phyloP scores from a whole-genome alignment of 495 filamentous ascomycete species.

The Pseudoneurospora amorphoporcata region DNA sequence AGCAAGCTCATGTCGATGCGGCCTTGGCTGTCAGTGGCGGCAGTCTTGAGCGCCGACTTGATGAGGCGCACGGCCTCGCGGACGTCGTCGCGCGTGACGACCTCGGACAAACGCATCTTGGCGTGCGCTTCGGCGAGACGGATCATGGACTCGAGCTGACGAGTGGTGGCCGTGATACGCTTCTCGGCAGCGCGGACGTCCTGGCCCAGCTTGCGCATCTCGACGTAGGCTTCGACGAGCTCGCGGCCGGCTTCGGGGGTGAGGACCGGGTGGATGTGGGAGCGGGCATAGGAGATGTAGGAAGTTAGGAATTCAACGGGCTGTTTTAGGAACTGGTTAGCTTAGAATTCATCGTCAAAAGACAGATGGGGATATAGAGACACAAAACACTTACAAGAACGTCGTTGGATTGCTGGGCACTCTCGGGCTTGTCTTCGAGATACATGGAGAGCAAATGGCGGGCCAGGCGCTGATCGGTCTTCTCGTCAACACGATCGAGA shows the following conservation, averaged over 20 bases:
- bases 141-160: constrained; percentile 95
- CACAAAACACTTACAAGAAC: constrained; percentile 53
- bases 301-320: constrained; percentile 91
- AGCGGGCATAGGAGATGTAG: constrained; percentile 95
- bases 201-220: constrained; percentile 91
- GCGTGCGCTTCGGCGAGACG: constrained; percentile 92
- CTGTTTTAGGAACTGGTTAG: constrained; percentile 30
- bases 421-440: constrained; percentile 82
- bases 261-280: constrained; percentile 72
- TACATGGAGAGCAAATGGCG: constrained; percentile 96
- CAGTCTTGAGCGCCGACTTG: constrained; percentile 88
- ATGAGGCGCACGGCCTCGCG: constrained; percentile 87
- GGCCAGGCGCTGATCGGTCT: constrained; percentile 75
- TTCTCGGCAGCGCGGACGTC: constrained; percentile 89
- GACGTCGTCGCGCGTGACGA: constrained; percentile 75
- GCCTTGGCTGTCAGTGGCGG: constrained; percentile 88
- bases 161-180: constrained; percentile 92
- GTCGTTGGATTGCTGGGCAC: constrained; percentile 57
- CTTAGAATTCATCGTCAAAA: not conserved
- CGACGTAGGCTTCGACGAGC: constrained; percentile 80
- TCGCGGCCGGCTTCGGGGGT: constrained; percentile 65
- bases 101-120: constrained; percentile 77
- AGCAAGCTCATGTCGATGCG: constrained; percentile 94
- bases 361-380: not conserved
- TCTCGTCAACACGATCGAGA: constrained; percentile 84